Conservation (phyloP, 2,329 filamentous ascomycete genomes). For the Pseudogymnoascus sp. region DNA sequence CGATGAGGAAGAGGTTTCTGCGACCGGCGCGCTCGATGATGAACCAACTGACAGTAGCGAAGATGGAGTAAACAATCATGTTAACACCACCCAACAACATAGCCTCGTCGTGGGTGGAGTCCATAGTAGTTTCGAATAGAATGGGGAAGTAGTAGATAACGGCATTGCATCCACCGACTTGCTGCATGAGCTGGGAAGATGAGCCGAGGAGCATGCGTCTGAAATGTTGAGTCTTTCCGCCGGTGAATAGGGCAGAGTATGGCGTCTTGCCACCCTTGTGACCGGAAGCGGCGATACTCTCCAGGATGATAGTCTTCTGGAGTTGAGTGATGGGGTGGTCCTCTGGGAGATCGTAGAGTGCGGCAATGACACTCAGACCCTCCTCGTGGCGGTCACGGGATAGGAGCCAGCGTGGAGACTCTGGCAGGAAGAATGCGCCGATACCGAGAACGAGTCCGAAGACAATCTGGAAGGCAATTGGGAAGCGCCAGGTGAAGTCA, state of each 20-base stretch:
- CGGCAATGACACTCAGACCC: constrained; percentile 93
- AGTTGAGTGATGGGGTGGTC: constrained; percentile 35
- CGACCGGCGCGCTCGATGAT: constrained; percentile 55
- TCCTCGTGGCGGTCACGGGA: constrained; percentile 97
- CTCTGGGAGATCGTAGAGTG: constrained; percentile 65
- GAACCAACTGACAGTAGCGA: constrained; percentile 45
- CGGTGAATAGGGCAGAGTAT: constrained; percentile 40
- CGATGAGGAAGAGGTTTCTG: constrained; percentile 65
- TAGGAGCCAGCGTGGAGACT: constrained; percentile 92
- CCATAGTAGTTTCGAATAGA: constrained; percentile 43
- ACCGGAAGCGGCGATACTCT: constrained; percentile 33
- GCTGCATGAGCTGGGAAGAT: constrained; percentile 46
- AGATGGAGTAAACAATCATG: constrained; percentile 48
- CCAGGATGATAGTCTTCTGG: constrained; percentile 28
- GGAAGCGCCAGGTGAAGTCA: constrained; percentile 82
- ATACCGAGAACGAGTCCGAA: constrained; percentile 80
- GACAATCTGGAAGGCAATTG: constrained; percentile 81
- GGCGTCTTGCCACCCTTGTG: constrained; percentile 24
- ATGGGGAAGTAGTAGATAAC: constrained; percentile 44
- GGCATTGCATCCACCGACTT: constrained; percentile 39
- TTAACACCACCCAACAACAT: constrained; percentile 48
- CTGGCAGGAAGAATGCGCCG: constrained; percentile 85
- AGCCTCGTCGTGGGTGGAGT: constrained; percentile 40
- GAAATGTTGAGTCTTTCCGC: constrained; percentile 48
- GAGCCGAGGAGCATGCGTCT: constrained; percentile 45